A percentile compares a stretch with the other conserved stretches of the same genome.
Conservation (phyloP, 2,329 filamentous ascomycete genomes). For the Pyricularia sp. region DNA sequence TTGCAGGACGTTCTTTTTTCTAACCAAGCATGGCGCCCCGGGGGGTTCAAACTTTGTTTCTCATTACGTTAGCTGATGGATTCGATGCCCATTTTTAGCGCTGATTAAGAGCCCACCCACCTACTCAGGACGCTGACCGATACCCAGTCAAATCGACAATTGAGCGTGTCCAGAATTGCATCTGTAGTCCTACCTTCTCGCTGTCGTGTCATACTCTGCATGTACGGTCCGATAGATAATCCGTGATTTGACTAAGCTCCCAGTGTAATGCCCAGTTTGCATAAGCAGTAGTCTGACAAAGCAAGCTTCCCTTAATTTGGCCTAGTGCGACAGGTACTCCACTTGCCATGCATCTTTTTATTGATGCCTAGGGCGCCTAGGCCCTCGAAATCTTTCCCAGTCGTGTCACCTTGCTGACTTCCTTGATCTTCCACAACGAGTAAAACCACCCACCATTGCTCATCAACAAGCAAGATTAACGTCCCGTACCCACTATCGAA, state of each 20-base stretch:
- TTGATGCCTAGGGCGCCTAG: too few species aligned
- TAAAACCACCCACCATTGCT: not conserved
- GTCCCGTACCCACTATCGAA: not conserved
- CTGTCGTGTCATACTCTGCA: conserved; percentile 41
- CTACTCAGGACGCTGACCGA: not conserved
- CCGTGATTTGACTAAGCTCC: not conserved
- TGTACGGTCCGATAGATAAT: conserved; percentile 76
- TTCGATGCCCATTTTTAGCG: not conserved
- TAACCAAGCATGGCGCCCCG: too few species aligned
- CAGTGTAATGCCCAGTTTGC: not conserved
- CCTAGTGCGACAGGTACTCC: not conserved
- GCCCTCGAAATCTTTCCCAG: not conserved
- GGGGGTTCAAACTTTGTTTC: not conserved
- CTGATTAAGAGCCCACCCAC: not conserved
- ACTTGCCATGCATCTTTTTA: not conserved
- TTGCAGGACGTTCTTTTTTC: too few species aligned
- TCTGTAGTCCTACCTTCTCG: too few species aligned
- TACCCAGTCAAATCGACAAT: not conserved
- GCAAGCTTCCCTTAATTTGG: not conserved
- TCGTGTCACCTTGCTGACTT: not conserved
- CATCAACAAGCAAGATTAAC: not conserved
- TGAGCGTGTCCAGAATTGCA: not conserved
- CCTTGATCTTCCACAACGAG: not conserved
- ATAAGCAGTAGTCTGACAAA: not conserved
- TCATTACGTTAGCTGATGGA: not conserved